phyloP scores from a whole-genome alignment of 1,139 yeast genomes.

The Yamadazyma sp. region DNA sequence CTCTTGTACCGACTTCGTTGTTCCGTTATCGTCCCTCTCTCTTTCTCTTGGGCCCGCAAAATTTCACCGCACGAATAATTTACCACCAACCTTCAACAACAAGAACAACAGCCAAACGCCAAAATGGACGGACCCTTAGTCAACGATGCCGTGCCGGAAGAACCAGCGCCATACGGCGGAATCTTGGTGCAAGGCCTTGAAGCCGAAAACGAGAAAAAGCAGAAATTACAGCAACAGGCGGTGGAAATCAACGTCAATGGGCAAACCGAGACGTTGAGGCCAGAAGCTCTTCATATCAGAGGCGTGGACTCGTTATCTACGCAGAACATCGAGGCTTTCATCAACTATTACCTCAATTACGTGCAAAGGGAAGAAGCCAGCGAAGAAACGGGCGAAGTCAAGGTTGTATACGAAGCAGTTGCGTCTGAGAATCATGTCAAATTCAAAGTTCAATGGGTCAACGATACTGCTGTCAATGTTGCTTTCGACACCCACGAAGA shows the following conservation, averaged over 20 bases:
- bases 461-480: constrained; percentile 59
- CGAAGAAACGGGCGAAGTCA: constrained; percentile 18
- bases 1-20: too few relatives aligned
- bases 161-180: constrained; percentile 47
- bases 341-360: constrained; percentile 51
- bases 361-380: constrained; percentile 19
- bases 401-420: constrained; percentile 23
- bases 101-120: background rate
- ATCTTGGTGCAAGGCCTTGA: constrained; percentile 40
- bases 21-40: too few relatives aligned
- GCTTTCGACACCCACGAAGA: constrained; percentile 50
- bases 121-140: background rate
- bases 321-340: constrained; percentile 57
- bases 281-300: constrained; percentile 51
- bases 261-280: constrained; percentile 32
- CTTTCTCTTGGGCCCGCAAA: too few relatives aligned
- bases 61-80: too few relatives aligned
- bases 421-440: constrained; percentile 30
- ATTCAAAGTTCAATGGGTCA: constrained; percentile 67
- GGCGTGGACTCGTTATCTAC: constrained; percentile 76
- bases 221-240: constrained; percentile 31
- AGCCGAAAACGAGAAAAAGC: constrained; percentile 36
- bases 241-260: constrained; percentile 36
- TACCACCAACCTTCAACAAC: background rate
- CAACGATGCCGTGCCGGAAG: constrained; percentile 13